phyloP scores from a whole-genome alignment of 345 rosid genomes.

The Corymbia maculata region DNA sequence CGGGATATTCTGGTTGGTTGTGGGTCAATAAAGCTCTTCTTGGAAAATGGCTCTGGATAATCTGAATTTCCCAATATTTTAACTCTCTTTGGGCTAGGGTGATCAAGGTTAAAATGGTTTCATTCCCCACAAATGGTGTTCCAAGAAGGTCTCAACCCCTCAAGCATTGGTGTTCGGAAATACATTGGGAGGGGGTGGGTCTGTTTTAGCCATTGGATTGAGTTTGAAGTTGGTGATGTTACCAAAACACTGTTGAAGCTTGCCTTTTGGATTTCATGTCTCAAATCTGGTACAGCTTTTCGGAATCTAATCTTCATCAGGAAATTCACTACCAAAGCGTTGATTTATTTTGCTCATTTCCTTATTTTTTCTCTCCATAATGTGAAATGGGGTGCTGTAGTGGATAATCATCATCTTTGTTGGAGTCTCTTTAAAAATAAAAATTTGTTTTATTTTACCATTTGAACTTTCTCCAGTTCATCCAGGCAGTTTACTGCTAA shows the following conservation, averaged over 20 bases:
- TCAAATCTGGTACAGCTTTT: not conserved
- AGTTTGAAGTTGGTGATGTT: not conserved
- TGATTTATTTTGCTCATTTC: not conserved
- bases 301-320: not conserved
- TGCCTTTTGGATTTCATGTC: not conserved
- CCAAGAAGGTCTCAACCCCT: not conserved
- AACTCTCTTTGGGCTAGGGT: not conserved
- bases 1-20: not conserved
- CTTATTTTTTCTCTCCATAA: not conserved
- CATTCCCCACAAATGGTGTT: not conserved
- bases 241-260: not conserved
- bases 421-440: not conserved
- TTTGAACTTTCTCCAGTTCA: not conserved
- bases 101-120: not conserved
- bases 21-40: not conserved
- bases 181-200: not conserved
- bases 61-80: not conserved
- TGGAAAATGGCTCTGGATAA: not conserved
- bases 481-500: not conserved
- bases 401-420: not conserved
- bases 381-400: not conserved
- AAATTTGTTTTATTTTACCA: not conserved
- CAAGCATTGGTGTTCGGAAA: not conserved
- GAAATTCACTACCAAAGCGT: not conserved
- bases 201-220: not conserved